Base-by-base conservation (phyloP, 495 filamentous ascomycete genomes). In the Penicillium silybi region DNA sequence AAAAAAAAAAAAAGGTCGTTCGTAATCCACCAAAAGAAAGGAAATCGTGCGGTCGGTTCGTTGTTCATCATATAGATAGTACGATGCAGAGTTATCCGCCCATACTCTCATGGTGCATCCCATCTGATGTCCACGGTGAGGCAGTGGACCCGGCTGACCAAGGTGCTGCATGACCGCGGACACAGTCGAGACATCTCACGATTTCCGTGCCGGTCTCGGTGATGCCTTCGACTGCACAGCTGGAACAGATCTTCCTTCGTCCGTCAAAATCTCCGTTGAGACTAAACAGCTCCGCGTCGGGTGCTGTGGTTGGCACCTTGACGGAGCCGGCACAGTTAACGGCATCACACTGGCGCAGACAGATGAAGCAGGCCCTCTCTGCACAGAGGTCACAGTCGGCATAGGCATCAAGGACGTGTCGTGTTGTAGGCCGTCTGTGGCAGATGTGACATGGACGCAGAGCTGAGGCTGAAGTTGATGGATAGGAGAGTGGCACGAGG, bases 401-500 rank as follows among this genome's bases (percentile, higher is more conserved):
- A 56, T 74, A 80, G 1, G 74, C 69, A 46, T 80, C 74, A 2
- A 81, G 64, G 23, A 78, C 66, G 41, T 70, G 61, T 20, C 67
- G 69, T 4, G 70, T 73, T 6, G 72, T 77, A 2, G 78, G 78
- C 44, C 68, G 70, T 18, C 75, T 65, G 45, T 76, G 67, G 46
- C 78, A 81, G 46, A 81, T 72, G 56, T 81, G 74, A 32, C 78
- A 81, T 2, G 75, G 73, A 23, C 68, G 66, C 2, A 80, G 65
- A 18, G 61, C 64, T 0, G 65, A 61, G 6, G 62, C 52, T 26
- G 68, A 63, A 19, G 63, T 51, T 25, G 63, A 63, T 29, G 52
- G 53, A 37, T 62, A 56, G 19, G 58, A 43, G 8, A 62, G 45
- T 0, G 68, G 65, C 17, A 70, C 57, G 22, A 67, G 42, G 6